Percentiles rank a stretch among this genome's conserved stretches.
phyloP scores from a whole-genome alignment of 139 green algal species.

The Chlamydomonas sp. region DNA sequence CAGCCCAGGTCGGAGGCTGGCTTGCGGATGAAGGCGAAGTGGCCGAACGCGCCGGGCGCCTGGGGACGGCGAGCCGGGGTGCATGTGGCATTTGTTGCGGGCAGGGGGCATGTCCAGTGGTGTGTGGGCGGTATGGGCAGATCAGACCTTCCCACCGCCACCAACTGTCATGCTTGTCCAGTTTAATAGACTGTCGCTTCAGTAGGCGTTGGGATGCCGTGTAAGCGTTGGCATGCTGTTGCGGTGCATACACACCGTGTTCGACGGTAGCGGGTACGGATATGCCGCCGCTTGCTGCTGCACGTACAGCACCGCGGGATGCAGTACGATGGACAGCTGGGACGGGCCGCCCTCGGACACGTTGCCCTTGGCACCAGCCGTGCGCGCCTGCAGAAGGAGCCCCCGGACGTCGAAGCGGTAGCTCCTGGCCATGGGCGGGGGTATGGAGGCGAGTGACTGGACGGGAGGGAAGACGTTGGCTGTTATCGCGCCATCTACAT shows the following conservation, averaged over 20 bases:
- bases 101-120: background rate
- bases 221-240: background rate
- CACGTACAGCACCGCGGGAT: slow-evolving; percentile 30
- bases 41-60: slow-evolving; percentile 36
- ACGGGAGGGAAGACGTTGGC: background rate
- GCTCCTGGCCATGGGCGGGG: background rate
- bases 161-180: background rate
- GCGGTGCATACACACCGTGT: slow-evolving; percentile 15
- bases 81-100: background rate
- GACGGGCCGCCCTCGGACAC: no score
- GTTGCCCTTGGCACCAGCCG: background rate
- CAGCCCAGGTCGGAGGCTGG: slow-evolving; percentile 82
- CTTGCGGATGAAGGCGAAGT: slow-evolving; percentile 86
- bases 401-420: slow-evolving; percentile 19
- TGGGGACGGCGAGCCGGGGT: background rate
- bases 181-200: background rate
- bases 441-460: background rate
- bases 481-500: background rate
- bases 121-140: background rate
- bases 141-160: no score
- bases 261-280: slow-evolving; percentile 47
- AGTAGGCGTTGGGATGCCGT: no score
- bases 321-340: slow-evolving; percentile 36
- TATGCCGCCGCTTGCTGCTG: slow-evolving; percentile 7
- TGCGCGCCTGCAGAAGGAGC: background rate